Conservation (phyloP, 73 alveolate species). For the Tetrahymena elliotti region DNA sequence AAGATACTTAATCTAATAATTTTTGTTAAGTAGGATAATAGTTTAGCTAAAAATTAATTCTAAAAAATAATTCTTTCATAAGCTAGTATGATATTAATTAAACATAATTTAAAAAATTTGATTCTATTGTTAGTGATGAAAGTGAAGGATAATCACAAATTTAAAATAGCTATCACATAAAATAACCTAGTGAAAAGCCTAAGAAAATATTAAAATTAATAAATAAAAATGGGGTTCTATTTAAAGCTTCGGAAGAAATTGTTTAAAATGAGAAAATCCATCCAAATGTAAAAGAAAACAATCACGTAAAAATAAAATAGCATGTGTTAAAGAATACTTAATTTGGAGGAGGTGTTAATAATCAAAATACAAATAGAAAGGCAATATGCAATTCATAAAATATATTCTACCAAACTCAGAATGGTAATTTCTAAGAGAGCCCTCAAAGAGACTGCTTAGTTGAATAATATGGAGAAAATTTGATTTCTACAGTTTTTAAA, state of each 20-base stretch:
- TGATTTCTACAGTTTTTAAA: background rate
- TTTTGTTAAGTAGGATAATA: background rate
- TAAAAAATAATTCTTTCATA: background rate
- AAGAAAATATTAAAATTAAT: background rate
- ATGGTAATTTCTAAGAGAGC: background rate
- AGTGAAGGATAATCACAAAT: background rate
- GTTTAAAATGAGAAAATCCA: background rate
- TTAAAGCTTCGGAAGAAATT: background rate
- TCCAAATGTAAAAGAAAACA: background rate
- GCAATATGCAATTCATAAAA: background rate
- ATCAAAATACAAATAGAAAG: background rate
- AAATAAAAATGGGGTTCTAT: background rate
- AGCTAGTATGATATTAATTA: no score
- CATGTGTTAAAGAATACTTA: background rate
- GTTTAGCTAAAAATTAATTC: no score
- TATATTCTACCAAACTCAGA: background rate
- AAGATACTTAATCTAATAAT: background rate
- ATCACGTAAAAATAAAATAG: background rate
- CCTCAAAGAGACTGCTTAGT: background rate
- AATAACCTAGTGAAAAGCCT: background rate
- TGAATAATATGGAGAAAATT: background rate
- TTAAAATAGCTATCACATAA: background rate
- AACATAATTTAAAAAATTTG: background rate
- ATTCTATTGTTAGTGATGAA: background rate
- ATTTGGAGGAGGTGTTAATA: background rate